Percentiles rank a stretch among this genome's conserved stretches.
phyloP scores from a whole-genome alignment of 2,329 filamentous ascomycete genomes.

The Verruconis gallopava region DNA sequence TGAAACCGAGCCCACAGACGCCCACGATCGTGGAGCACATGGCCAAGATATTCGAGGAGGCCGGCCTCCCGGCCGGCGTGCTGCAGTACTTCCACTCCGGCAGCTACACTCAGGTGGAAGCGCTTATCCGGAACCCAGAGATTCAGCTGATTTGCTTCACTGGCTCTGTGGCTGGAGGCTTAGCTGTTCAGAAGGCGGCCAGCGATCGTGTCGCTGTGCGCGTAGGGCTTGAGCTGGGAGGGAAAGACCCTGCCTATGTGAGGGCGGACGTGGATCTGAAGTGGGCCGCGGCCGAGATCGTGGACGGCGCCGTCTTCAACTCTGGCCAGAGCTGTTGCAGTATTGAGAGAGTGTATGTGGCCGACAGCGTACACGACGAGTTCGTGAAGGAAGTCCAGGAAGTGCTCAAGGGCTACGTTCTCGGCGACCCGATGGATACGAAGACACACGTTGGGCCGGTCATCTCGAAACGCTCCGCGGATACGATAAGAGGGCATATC shows the following conservation, averaged over 20 bases:
- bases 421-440: constrained; percentile 77
- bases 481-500: constrained; percentile 65
- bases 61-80: constrained; percentile 70
- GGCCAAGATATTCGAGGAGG: constrained; percentile 59
- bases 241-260: constrained; percentile 89
- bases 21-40: constrained; percentile 84
- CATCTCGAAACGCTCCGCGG: constrained; percentile 65
- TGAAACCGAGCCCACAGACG: constrained; percentile 92
- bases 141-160: constrained; percentile 84
- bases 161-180: constrained; percentile 75
- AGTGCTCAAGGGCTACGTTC: constrained; percentile 63
- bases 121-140: constrained; percentile 62
- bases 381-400: constrained; percentile 71
- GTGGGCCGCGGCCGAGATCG: constrained; percentile 89
- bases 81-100: constrained; percentile 90
- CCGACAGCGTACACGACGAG: constrained; percentile 67
- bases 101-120: constrained; percentile 61
- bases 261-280: constrained; percentile 72
- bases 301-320: constrained; percentile 94
- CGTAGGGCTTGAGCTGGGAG: constrained; percentile 82
- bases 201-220: constrained; percentile 65
- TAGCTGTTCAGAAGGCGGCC: constrained; percentile 75
- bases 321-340: constrained; percentile 97
- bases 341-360: constrained; percentile 82
- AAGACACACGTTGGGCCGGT: constrained; percentile 78